A percentile compares a stretch with the other conserved stretches of the same genome.
Conservation (phyloP, 2,329 filamentous ascomycete genomes). For the Nigrospora oryzae region DNA sequence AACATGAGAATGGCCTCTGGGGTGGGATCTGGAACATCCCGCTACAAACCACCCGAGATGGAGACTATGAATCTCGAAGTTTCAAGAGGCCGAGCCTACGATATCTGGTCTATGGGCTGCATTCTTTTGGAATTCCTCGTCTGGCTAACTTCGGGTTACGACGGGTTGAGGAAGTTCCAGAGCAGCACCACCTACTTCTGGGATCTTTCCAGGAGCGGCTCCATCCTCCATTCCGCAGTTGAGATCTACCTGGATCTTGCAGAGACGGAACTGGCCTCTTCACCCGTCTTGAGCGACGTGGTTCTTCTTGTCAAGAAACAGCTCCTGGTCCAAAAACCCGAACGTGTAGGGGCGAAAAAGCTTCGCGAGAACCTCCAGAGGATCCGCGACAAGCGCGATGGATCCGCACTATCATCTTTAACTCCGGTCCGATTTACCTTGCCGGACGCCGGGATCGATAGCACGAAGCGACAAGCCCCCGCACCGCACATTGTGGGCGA, state of each 20-base stretch:
- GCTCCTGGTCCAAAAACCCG: not conserved
- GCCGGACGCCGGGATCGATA: no score
- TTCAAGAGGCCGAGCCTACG: constrained; percentile 3
- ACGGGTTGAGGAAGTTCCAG: not conserved
- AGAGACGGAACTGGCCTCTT: not conserved
- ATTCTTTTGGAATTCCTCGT: constrained; percentile 6
- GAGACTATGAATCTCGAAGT: not conserved
- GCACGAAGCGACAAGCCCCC: no score
- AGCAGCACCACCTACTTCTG: not conserved
- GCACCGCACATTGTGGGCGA: no score
- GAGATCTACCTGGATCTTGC: not conserved
- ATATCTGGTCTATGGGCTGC: constrained; percentile 10
- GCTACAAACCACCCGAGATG: constrained; percentile 5
- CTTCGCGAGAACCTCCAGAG: no score
- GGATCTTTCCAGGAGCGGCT: not conserved
- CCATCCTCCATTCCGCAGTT: not conserved
- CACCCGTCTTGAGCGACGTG: not conserved
- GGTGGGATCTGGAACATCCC: not conserved
- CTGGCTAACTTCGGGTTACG: constrained; percentile 4
- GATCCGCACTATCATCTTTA: no score
- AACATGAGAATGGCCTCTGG: not conserved
- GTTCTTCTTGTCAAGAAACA: not conserved
- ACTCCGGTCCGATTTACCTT: no score
- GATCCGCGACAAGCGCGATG: no score
- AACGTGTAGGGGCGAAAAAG: no score